These are phyloP conservation scores for Pezicula radicicola DNA, from an alignment of 2,329 filamentous ascomycete species.

Conservation along the genomic window DNA sequence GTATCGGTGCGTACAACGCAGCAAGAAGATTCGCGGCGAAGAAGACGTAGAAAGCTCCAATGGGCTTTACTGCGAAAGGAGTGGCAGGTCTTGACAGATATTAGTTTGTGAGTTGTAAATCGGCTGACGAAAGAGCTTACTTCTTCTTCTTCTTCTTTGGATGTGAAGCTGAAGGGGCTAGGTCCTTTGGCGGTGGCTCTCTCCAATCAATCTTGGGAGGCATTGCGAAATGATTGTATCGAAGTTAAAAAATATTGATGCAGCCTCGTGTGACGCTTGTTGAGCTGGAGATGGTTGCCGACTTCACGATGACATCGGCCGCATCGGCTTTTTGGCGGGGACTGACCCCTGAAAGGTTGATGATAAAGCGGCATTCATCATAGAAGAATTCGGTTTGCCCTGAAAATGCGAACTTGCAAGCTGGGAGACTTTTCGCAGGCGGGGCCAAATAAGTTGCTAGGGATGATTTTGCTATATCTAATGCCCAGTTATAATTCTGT, in stretches of 20 bases:
- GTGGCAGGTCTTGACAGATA: conserved; percentile 33
- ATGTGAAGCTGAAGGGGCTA: conserved; percentile 6
- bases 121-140: conserved; percentile 8
- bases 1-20: conserved; percentile 82
- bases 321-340: too few species aligned
- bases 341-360: not conserved
- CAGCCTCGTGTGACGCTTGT: not conserved
- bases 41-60: conserved; percentile 78
- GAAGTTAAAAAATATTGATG: not conserved
- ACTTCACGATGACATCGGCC: conserved; percentile 9
- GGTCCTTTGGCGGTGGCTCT: conserved; percentile 3
- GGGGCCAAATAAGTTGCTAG: too few species aligned
- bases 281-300: not conserved
- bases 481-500: too few species aligned
- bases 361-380: too few species aligned
- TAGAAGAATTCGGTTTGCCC: too few species aligned
- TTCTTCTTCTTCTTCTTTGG: conserved; percentile 18
- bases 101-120: not conserved
- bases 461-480: too few species aligned
- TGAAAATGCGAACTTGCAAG: too few species aligned
- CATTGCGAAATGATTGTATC: conserved; percentile 29
- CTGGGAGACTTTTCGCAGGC: not conserved
- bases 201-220: conserved; percentile 28
- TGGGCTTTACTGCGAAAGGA: conserved; percentile 65
- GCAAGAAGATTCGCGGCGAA: conserved; percentile 70